Conservation (phyloP, 306 rosid species). For the Vigna angularis region DNA sequence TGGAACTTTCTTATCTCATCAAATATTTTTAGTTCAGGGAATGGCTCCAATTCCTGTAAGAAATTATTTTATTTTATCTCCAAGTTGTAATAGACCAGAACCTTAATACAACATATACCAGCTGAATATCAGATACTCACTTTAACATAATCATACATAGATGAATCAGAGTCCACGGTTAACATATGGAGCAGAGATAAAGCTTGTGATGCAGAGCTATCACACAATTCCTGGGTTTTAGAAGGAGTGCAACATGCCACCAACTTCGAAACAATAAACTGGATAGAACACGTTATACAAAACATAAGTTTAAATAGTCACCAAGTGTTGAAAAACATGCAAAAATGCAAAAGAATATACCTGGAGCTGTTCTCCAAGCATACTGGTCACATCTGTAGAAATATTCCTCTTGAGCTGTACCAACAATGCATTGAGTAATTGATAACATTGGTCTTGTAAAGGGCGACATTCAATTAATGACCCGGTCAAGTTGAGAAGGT, state of each 20-base stretch:
- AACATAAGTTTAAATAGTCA: conserved; percentile 30
- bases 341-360: conserved; percentile 47
- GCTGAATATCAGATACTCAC: conserved; percentile 56
- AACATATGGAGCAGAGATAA: conserved; percentile 68
- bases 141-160: conserved; percentile 76
- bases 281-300: conserved; percentile 36
- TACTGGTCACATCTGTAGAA: conserved; percentile 59
- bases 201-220: conserved; percentile 60
- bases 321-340: background rate
- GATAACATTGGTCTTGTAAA: conserved; percentile 84
- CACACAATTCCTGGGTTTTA: conserved; percentile 53
- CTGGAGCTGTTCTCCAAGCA: conserved; percentile 94
- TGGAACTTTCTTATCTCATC: conserved; percentile 71
- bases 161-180: conserved; percentile 78
- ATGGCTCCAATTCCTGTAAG: conserved; percentile 83
- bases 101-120: conserved; percentile 32
- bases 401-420: conserved; percentile 49
- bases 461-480: conserved; percentile 66
- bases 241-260: conserved; percentile 78
- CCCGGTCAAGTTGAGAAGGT: conserved; percentile 84
- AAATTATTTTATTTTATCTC: conserved; percentile 35
- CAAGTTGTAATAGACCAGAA: conserved; percentile 35
- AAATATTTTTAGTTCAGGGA: conserved; percentile 76
- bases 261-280: conserved; percentile 91
- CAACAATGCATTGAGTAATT: conserved; percentile 66